Evolutionary conservation across 257 asterid genomes (phyloP), one percentile per base, ranked within the genome.

Genomic region (Gynochthodes officinalis): DNA sequence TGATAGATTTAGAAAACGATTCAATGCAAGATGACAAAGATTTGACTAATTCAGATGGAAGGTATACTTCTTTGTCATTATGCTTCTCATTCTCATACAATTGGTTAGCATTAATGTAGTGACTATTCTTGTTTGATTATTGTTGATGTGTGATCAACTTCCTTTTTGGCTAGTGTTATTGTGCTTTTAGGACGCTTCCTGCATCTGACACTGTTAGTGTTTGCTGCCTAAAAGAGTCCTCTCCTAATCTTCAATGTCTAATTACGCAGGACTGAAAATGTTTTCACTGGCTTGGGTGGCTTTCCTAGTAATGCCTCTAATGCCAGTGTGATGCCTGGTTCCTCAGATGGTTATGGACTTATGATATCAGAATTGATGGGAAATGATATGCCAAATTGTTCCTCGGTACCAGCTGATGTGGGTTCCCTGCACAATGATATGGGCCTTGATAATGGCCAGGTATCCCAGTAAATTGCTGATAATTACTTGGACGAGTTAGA

Each of bases 1-100:
- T 95, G 86, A 95, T 95, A 71, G 99, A 95, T 86, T 82, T 92
- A 86, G 99, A 95, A 52, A 84, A 79, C 77, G 97, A 95, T 84
- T 86, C 92, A 71, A 76, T 77, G 11, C 89, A 72, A 67, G 96
- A 88, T 46, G 88, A 87, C 81, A 77, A 77, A 75, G 78, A 82
- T 66, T 81, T 83, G 50, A 74, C 79, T 69, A 77, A 77, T 79
- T 76, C 88, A 27, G 88, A 85, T 74, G 82, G 85, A 80, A 91
- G 95, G 99, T 89, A 77, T 76, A 86, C 75, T 53, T 69, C 39
- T 68, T 67, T 27, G 7, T 42, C 60, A 16, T 37, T 49, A 30
- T 73, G 27, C 48, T 62, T 52, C 62, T 40, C 43, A 39, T 32
- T 15, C 37, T 67, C 25, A 8, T 5, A 35, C 4, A 3, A 43